These are phyloP conservation scores for Gossypium thurberi DNA, from an alignment of 345 rosid genomes.

Conservation along the genomic window DNA sequence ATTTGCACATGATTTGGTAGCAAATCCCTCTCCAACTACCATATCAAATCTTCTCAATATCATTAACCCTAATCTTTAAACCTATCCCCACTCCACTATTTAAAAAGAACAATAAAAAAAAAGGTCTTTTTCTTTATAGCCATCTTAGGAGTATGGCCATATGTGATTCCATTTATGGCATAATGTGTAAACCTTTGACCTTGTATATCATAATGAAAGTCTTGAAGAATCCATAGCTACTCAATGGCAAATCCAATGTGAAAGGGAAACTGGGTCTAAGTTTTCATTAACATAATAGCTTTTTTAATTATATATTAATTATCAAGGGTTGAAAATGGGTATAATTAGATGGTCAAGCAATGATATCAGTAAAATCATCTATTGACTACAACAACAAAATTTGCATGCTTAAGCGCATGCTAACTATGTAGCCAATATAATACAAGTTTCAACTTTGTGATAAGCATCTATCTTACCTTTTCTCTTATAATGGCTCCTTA, in stretches of 20 bases:
- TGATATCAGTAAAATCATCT: slow-evolving; percentile 4
- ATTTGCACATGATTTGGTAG: slow-evolving; percentile 37
- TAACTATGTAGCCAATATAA: slow-evolving; percentile 4
- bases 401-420: slow-evolving; percentile 31
- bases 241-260: slow-evolving; percentile 35
- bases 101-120: neutral
- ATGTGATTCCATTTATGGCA: slow-evolving; percentile 17
- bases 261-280: slow-evolving; percentile 9
- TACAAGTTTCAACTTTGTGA: neutral
- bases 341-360: slow-evolving; percentile 13
- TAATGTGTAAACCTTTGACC: slow-evolving; percentile 19
- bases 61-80: slow-evolving; percentile 14
- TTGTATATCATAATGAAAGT: neutral
- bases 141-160: slow-evolving; percentile 14
- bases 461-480: neutral
- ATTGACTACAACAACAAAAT: neutral
- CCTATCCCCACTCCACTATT: slow-evolving; percentile 15
- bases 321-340: slow-evolving; percentile 5
- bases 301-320: neutral
- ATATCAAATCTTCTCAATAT: slow-evolving; percentile 19
- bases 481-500: neutral
- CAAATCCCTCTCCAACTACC: slow-evolving; percentile 32
- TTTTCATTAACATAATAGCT: slow-evolving; percentile 21
- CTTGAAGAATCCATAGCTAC: slow-evolving; percentile 23
- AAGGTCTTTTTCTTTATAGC: neutral